Conservation (phyloP, 352 stramenopile genomes). For the Globisporangium mamillatum region DNA sequence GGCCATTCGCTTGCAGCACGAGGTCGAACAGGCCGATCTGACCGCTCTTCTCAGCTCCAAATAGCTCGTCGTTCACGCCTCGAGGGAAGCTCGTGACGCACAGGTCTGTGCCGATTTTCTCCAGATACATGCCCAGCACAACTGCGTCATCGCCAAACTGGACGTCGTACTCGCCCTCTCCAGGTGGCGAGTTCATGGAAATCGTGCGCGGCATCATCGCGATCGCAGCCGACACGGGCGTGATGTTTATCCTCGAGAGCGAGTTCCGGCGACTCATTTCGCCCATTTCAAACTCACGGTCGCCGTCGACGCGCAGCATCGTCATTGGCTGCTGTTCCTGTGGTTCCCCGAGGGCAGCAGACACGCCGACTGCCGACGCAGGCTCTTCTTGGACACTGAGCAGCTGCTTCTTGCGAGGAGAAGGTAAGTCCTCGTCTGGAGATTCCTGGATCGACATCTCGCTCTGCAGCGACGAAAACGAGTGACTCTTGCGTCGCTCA, state of each 20-base stretch:
- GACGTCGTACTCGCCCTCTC: conserved; percentile 74
- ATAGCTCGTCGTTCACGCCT: conserved; percentile 54
- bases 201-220: conserved; percentile 77
- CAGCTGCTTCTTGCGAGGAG: conserved; percentile 31
- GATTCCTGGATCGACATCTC: conserved; percentile 56
- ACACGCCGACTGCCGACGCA: background rate
- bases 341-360: background rate
- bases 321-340: background rate
- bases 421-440: conserved; percentile 30
- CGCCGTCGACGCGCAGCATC: conserved; percentile 46
- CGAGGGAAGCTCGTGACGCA: conserved; percentile 80
- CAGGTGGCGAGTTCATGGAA: conserved; percentile 56
- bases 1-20: conserved; percentile 74
- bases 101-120: conserved; percentile 70
- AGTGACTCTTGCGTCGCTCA: conserved; percentile 55
- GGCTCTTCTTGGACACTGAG: conserved; percentile 37
- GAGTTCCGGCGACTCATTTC: conserved; percentile 46
- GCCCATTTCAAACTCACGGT: conserved; percentile 53
- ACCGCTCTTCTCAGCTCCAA: conserved; percentile 75
- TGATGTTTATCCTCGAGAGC: conserved; percentile 68
- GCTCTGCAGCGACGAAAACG: conserved; percentile 47
- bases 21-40: conserved; percentile 72
- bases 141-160: conserved; percentile 64
- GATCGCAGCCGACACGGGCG: conserved; percentile 69
- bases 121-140: conserved; percentile 77